Percentiles rank a stretch among this genome's conserved stretches.
These are phyloP conservation scores for Mortierella sp. DNA, from an alignment of 371 early-diverging fungal genomes.

Conservation along the genomic window DNA sequence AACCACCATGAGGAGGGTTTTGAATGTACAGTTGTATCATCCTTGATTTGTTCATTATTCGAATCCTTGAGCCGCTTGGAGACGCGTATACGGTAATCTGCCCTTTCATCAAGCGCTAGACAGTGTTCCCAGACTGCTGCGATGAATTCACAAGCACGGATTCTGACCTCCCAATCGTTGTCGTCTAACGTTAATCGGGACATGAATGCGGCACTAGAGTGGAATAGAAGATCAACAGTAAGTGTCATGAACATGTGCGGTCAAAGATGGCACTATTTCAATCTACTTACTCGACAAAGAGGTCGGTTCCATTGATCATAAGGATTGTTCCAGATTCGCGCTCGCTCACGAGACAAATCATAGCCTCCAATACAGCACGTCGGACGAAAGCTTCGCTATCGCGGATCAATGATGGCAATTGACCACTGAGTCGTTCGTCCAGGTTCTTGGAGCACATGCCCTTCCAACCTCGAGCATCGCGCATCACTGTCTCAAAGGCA, in stretches of 20 bases:
- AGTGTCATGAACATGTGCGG: no score
- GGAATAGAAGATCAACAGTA: not conserved
- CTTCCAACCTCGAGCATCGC: constrained; percentile 51
- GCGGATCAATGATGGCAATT: constrained; percentile 61
- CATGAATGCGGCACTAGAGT: constrained; percentile 57
- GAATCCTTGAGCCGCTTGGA: constrained; percentile 42
- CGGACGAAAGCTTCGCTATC: constrained; percentile 72
- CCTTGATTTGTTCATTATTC: not conserved
- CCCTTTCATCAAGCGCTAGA: constrained; percentile 34
- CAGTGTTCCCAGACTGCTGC: constrained; percentile 62
- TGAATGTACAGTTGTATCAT: not conserved
- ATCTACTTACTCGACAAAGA: constrained; percentile 52
- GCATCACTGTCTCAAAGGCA: constrained; percentile 58
- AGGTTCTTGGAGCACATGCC: constrained; percentile 35
- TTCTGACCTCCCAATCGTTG: constrained; percentile 66
- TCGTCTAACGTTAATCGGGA: constrained; percentile 59
- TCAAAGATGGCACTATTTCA: no score
- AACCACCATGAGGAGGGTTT: constrained; percentile 54
- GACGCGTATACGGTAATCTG: constrained; percentile 52
- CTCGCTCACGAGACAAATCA: constrained; percentile 62
- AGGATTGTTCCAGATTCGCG: constrained; percentile 54
- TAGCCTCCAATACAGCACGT: constrained; percentile 66
- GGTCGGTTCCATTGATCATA: constrained; percentile 50
- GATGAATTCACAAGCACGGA: constrained; percentile 62
- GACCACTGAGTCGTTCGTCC: constrained; percentile 37